phyloP scores from a whole-genome alignment of 768 basidiomycete species.

The Suillus subalutaceus region DNA sequence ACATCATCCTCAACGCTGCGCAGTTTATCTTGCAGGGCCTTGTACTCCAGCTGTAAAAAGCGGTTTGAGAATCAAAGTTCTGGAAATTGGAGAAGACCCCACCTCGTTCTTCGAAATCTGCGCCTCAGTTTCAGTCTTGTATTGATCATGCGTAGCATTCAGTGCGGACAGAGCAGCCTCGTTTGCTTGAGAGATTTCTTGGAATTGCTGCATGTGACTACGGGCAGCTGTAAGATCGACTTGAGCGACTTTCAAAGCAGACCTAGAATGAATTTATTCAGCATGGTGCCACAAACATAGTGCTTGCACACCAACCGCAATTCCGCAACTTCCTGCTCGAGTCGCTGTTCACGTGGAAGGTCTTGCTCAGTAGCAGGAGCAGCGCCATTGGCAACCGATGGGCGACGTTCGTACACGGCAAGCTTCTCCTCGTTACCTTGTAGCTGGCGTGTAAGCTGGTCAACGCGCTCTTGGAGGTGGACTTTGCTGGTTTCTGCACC shows the following conservation, averaged over 20 bases:
- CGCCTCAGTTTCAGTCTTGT: constrained; percentile 71
- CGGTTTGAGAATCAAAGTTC: neutral
- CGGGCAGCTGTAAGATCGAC: constrained; percentile 73
- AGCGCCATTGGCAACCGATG: constrained; percentile 34
- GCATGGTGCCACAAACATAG: neutral
- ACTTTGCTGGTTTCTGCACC: constrained; percentile 78
- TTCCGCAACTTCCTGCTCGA: constrained; percentile 85
- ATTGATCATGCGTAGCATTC: constrained; percentile 78
- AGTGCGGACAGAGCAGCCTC: constrained; percentile 75
- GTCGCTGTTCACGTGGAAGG: constrained; percentile 71
- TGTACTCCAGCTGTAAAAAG: constrained; percentile 57
- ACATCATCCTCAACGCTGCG: constrained; percentile 57
- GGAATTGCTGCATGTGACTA: constrained; percentile 80
- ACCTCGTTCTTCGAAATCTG: constrained; percentile 73
- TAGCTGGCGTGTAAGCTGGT: constrained; percentile 52
- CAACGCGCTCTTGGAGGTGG: constrained; percentile 69
- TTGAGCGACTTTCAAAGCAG: constrained; percentile 75
- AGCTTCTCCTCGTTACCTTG: constrained; percentile 85
- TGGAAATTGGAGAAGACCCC: constrained; percentile 16
- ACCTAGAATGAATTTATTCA: constrained; percentile 42
- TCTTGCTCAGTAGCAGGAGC: constrained; percentile 44
- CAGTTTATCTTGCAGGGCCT: constrained; percentile 65
- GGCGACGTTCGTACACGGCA: constrained; percentile 79
- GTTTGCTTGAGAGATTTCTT: constrained; percentile 81
- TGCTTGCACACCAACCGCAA: constrained; percentile 55